Conservation (phyloP, 208 protist species). For the Angomonas ambiguus region DNA sequence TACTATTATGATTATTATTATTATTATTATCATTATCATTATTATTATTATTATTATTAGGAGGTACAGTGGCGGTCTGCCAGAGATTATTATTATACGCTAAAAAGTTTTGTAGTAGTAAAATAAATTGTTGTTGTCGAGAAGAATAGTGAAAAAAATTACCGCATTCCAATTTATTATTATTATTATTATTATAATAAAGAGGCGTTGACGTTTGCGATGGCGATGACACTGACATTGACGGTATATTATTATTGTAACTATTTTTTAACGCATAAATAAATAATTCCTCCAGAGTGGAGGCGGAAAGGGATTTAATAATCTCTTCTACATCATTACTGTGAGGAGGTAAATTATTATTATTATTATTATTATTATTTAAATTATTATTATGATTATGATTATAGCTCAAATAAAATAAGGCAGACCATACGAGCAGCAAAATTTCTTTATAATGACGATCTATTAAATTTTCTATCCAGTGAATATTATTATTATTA, state of each 20-base stretch:
- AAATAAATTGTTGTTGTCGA: not conserved
- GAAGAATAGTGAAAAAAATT: no score
- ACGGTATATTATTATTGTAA: no score
- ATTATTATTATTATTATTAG: not conserved
- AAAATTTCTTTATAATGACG: not conserved
- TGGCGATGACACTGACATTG: no score
- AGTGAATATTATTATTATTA: conserved; percentile 2
- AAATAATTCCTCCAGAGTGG: not conserved
- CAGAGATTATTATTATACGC: not conserved
- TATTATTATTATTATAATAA: not conserved
- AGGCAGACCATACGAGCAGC: not conserved
- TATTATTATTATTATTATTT: no score
- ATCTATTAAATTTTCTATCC: not conserved
- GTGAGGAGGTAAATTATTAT: no score
- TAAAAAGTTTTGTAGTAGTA: not conserved
- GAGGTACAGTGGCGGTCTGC: not conserved
- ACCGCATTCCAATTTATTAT: no score
- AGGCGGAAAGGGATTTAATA: not conserved
- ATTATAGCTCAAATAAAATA: not conserved
- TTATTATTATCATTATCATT: not conserved
- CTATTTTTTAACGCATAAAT: not conserved
- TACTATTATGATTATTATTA: conserved; percentile 1
- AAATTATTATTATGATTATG: conserved; percentile 1
- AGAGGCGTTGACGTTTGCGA: no score
- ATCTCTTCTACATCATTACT: not conserved